Conservation (phyloP, 2,329 filamentous ascomycete genomes). For the Fusarium abutilonis region DNA sequence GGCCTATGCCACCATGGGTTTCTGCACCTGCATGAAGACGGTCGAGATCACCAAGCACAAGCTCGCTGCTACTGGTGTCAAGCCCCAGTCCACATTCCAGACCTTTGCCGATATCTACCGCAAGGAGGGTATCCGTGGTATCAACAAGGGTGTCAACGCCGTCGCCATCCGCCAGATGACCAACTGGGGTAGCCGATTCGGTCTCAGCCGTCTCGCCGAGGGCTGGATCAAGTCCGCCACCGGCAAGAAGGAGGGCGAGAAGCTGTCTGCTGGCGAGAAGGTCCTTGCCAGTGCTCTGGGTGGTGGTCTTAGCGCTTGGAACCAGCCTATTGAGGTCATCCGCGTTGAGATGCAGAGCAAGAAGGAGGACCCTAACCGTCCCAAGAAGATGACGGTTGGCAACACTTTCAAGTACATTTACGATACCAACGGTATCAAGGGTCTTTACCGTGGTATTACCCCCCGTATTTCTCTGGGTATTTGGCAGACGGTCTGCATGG, state of each 20-base stretch:
- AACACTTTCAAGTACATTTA: slow-evolving; percentile 92
- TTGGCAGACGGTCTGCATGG: slow-evolving; percentile 99
- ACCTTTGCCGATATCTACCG: slow-evolving; percentile 99
- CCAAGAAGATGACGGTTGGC: slow-evolving; percentile 98
- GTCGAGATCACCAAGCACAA: slow-evolving; percentile 99
- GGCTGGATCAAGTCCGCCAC: slow-evolving; percentile 81
- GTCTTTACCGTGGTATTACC: slow-evolving; percentile 93
- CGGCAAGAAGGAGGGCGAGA: slow-evolving; percentile 81
- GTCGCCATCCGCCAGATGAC: slow-evolving; percentile 99
- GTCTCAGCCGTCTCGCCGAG: slow-evolving; percentile 91
- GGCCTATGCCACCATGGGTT: slow-evolving; percentile 99
- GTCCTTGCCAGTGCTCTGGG: slow-evolving; percentile 85
- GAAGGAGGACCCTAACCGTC: slow-evolving; percentile 95
- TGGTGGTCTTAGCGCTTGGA: slow-evolving; percentile 97
- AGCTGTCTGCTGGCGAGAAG: slow-evolving; percentile 85
- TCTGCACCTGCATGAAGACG: slow-evolving; percentile 99
- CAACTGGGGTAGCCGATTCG: slow-evolving; percentile 98
- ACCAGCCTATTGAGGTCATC: slow-evolving; percentile 99
- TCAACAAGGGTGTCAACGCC: slow-evolving; percentile 99
- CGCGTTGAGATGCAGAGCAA: slow-evolving; percentile 99
- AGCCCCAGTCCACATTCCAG: slow-evolving; percentile 88
- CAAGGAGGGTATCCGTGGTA: slow-evolving; percentile 90
- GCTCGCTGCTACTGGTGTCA: slow-evolving; percentile 81
- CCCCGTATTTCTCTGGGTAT: slow-evolving; percentile 94
- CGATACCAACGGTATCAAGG: slow-evolving; percentile 83